Evolutionary conservation across 192 early-diverging fungal species (phyloP), one percentile per base, ranked within the genome.

Genomic region (Geosiphon pyriformis): DNA sequence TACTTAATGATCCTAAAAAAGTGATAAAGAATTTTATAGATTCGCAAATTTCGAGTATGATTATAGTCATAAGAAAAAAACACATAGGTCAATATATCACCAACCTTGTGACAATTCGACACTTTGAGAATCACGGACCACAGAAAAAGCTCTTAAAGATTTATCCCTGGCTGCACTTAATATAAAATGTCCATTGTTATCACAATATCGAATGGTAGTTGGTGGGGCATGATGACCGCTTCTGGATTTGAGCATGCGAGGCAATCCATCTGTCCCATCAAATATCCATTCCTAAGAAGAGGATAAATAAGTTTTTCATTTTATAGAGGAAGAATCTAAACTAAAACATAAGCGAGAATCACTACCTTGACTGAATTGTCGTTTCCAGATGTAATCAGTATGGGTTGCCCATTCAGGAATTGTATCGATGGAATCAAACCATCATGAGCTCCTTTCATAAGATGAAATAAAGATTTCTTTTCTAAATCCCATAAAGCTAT

Each of bases 401-500:
- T 75, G 17, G 91, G 87, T 83, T 94, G 92, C 2, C 90, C 89
- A 34, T 76, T 78, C 64, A 96, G 77, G 74, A 94, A 98, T 46
- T 93, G 79, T 15, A 88, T 64, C 0, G 90, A 86, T 26, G 89
- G 80, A 18, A 99, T 83, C 0, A 76, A 67, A 11, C 86, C 89
- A 65, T 89, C 82, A 74, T 99, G 96, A 0, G 93, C 94, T 33
- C 89, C 88, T 67, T 89, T 88, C 80, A 94, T 78, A 32, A 94
- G 78, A 69, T 92, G 87, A 47, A 86, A 48, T 35, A 95, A 73
- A 25, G 84, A 82, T 61, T 83, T 81, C 51, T 86, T 83, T 49
- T 88, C 80, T 55, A 99, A 77, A 73, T 99, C 92, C 97, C 97
- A 99, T 4, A 98, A 67, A 22, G 88, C 84, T 31, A 98, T 81